Conservation (phyloP, 768 basidiomycete species). For the Dendrothele bispora region DNA sequence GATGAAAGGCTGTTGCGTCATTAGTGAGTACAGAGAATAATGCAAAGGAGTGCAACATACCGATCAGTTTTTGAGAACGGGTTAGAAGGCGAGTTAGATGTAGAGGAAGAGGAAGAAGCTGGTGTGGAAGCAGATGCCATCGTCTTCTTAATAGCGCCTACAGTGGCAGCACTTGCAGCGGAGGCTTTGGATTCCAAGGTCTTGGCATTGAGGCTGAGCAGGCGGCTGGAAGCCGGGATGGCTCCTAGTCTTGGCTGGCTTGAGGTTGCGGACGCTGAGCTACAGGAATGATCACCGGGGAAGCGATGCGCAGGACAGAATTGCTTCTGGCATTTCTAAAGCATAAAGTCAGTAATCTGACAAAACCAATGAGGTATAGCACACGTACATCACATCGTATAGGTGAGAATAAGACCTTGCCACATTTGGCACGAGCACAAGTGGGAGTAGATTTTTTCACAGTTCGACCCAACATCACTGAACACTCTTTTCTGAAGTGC, state of each 20-base stretch:
- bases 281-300: constrained; percentile 68
- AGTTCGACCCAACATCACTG: constrained; percentile 64
- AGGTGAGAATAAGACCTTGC: constrained; percentile 72
- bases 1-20: constrained; percentile 55
- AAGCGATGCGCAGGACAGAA: constrained; percentile 83
- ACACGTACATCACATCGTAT: constrained; percentile 71
- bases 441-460: constrained; percentile 49
- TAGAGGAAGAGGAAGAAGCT: constrained; percentile 16
- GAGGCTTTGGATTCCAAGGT: constrained; percentile 29
- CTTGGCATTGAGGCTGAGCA: constrained; percentile 30
- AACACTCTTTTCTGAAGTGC: constrained; percentile 68
- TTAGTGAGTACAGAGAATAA: constrained; percentile 55
- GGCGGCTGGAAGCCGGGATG: constrained; percentile 39
- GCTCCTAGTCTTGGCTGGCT: constrained; percentile 20
- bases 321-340: constrained; percentile 66
- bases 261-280: constrained; percentile 19
- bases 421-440: constrained; percentile 63
- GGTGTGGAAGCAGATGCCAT: constrained; percentile 24
- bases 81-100: constrained; percentile 12
- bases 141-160: constrained; percentile 34
- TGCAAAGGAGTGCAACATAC: constrained; percentile 46
- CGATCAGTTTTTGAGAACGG: constrained; percentile 58
- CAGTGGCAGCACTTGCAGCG: constrained; percentile 27
- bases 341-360: neutral
- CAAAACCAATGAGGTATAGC: neutral